Conservation (phyloP, 192 early-diverging fungal genomes). For the Coemansia sp. region DNA sequence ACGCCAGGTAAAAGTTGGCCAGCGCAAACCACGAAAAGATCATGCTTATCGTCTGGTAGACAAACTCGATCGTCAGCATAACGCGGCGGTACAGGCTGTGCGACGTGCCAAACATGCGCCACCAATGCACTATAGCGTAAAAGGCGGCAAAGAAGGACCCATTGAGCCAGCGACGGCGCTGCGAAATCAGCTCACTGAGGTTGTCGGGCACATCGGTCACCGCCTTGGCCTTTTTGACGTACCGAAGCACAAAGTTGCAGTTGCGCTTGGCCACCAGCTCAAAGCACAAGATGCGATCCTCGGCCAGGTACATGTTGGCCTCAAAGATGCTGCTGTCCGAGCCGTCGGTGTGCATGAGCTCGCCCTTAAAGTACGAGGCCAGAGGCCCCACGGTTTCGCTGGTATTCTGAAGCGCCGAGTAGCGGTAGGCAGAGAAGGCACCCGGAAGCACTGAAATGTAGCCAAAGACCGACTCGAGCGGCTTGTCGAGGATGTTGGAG, state of each 20-base stretch:
- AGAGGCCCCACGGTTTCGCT: slow-evolving; percentile 63
- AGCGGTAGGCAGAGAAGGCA: slow-evolving; percentile 95
- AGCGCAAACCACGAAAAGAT: slow-evolving; percentile 91
- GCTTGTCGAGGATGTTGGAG: slow-evolving; percentile 96
- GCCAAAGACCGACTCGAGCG: slow-evolving; percentile 91
- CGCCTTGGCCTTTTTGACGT: slow-evolving; percentile 84
- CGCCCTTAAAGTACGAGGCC: slow-evolving; percentile 88
- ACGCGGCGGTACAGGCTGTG: slow-evolving; percentile 73
- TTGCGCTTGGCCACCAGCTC: slow-evolving; percentile 85
- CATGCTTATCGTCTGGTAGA: slow-evolving; percentile 78
- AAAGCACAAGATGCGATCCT: slow-evolving; percentile 94
- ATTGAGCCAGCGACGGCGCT: slow-evolving; percentile 96
- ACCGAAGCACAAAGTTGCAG: slow-evolving; percentile 76
- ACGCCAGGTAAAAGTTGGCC: slow-evolving; percentile 88
- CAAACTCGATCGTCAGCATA: slow-evolving; percentile 72
- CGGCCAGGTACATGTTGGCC: slow-evolving; percentile 92
- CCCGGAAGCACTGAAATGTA: slow-evolving; percentile 95
- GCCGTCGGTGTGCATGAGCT: slow-evolving; percentile 73
- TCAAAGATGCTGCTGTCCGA: slow-evolving; percentile 72
- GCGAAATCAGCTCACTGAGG: slow-evolving; percentile 90
- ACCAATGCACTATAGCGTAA: slow-evolving; percentile 78
- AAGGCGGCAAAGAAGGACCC: slow-evolving; percentile 93
- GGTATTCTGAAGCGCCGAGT: slow-evolving; percentile 75
- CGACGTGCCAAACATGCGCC: slow-evolving; percentile 71
- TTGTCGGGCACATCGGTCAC: slow-evolving; percentile 93